phyloP scores from a whole-genome alignment of 2,329 filamentous ascomycete species.

The Hypoxylon sp. region DNA sequence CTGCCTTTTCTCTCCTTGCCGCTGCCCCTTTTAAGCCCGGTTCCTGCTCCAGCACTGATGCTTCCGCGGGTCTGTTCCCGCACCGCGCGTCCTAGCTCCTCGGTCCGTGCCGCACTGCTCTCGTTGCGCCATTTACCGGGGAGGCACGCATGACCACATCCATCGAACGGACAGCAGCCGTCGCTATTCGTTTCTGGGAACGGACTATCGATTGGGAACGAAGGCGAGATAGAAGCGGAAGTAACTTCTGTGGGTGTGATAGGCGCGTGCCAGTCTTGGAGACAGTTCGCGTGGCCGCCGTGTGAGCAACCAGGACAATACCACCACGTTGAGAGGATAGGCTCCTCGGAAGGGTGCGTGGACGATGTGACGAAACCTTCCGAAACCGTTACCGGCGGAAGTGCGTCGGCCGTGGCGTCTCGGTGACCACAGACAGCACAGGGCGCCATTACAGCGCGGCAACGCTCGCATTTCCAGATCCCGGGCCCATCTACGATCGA shows the following conservation, averaged over 20 bases:
- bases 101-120: slow-evolving; percentile 60
- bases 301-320: slow-evolving; percentile 75
- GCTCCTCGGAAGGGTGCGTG: slow-evolving; percentile 41
- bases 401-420: slow-evolving; percentile 60
- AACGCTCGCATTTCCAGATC: slow-evolving; percentile 73
- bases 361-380: slow-evolving; percentile 43
- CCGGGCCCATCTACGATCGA: slow-evolving; percentile 59
- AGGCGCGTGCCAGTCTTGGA: slow-evolving; percentile 71
- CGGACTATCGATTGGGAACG: slow-evolving; percentile 46
- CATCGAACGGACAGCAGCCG: slow-evolving; percentile 75
- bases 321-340: slow-evolving; percentile 69
- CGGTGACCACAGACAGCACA: slow-evolving; percentile 73
- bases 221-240: slow-evolving; percentile 11
- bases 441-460: slow-evolving; percentile 66
- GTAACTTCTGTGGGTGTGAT: slow-evolving; percentile 37
- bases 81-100: slow-evolving; percentile 67
- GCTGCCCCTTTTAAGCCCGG: slow-evolving; percentile 38
- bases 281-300: slow-evolving; percentile 73
- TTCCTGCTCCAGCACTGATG: slow-evolving; percentile 38
- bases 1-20: slow-evolving; percentile 36
- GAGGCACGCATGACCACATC: slow-evolving; percentile 75
- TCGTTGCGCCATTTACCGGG: slow-evolving; percentile 70
- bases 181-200: slow-evolving; percentile 62
- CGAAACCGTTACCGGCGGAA: slow-evolving; percentile 45
- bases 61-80: slow-evolving; percentile 59